These are phyloP conservation scores for Filobasidium wieringae DNA, from an alignment of 768 basidiomycete genomes.

Conservation along the genomic window DNA sequence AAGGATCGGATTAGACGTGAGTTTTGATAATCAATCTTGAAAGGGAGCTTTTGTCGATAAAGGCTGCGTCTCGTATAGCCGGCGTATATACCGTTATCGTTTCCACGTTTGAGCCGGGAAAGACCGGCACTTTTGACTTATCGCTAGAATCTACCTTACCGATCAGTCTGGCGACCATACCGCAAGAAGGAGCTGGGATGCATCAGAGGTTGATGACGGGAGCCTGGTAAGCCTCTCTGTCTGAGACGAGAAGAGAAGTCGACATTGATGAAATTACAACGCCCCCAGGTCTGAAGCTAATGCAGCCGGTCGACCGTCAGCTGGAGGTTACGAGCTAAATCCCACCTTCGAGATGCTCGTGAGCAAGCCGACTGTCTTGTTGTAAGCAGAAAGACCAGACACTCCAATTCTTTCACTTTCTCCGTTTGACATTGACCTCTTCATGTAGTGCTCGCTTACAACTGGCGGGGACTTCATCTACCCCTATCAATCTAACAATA, in stretches of 20 bases:
- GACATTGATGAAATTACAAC: background rate
- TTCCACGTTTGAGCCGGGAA: conserved; percentile 67
- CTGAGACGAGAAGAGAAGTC: background rate
- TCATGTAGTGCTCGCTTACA: conserved; percentile 20
- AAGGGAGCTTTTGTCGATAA: background rate
- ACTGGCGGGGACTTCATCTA: conserved; percentile 11
- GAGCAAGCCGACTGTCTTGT: conserved; percentile 13
- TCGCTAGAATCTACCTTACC: conserved; percentile 51
- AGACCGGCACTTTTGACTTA: conserved; percentile 56
- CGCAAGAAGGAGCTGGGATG: conserved; percentile 86
- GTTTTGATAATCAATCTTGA: too few relatives aligned
- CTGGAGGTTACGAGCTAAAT: conserved; percentile 54
- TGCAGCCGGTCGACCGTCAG: conserved; percentile 61
- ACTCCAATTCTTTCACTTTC: background rate
- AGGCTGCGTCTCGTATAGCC: conserved; percentile 43
- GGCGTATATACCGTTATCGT: conserved; percentile 75
- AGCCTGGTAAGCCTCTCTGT: conserved; percentile 50
- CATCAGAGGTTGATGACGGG: conserved; percentile 58
- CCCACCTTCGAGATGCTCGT: conserved; percentile 54
- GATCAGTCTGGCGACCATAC: conserved; percentile 55
- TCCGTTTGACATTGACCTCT: background rate
- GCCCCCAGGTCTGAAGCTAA: conserved; percentile 46
- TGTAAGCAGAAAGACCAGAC: conserved; percentile 15
- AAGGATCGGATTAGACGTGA: background rate
- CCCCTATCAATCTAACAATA: conserved; percentile 32